Conservation (phyloP, 306 rosid genomes). For the Crataegus laevigata region DNA sequence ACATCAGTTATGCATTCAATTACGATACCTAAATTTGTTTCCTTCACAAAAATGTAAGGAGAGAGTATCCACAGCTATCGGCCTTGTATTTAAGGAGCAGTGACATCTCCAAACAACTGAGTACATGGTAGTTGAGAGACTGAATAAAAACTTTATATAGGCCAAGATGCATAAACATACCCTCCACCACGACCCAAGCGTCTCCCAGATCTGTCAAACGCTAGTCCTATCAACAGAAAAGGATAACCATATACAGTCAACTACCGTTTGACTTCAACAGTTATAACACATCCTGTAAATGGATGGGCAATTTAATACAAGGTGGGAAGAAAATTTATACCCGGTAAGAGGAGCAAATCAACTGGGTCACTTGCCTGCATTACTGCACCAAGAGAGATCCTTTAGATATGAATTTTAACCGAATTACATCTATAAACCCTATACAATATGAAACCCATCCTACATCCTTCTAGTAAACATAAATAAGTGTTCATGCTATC, state of each 20-base stretch:
- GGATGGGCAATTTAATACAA: not conserved
- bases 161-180: slow-evolving; percentile 35
- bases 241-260: slow-evolving; percentile 4
- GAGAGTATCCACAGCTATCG: not conserved
- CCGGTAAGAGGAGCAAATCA: slow-evolving; percentile 87
- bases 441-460: slow-evolving; percentile 21
- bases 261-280: slow-evolving; percentile 7
- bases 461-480: not conserved
- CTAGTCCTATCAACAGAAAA: slow-evolving; percentile 59
- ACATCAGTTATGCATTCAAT: not conserved
- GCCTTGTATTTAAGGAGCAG: not conserved
- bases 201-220: slow-evolving; percentile 84
- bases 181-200: slow-evolving; percentile 99
- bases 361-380: slow-evolving; percentile 85
- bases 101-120: slow-evolving; percentile 11
- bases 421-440: not conserved
- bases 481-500: not conserved
- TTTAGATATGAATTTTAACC: not conserved
- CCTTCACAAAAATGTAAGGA: not conserved
- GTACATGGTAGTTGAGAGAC: not conserved
- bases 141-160: slow-evolving; percentile 3
- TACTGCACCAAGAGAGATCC: slow-evolving; percentile 59
- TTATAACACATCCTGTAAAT: not conserved
- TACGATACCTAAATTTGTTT: not conserved
- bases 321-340: slow-evolving; percentile 31